Evolutionary conservation across 441 rosid genomes (phyloP), one percentile per base, ranked within the genome.

Genomic region (Viola pubescens): DNA sequence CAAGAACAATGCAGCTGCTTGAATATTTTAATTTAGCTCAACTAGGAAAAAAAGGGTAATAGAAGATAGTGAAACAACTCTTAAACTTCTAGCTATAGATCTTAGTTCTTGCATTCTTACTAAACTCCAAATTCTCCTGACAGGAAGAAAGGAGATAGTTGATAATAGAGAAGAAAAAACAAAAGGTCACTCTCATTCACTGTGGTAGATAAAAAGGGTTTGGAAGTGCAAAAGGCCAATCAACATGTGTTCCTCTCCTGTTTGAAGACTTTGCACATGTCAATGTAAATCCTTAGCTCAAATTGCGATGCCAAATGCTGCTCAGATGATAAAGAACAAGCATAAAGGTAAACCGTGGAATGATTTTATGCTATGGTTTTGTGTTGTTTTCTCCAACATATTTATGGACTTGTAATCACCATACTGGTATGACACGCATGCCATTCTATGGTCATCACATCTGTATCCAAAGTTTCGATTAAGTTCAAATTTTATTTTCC

Each of bases 321-420:
- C 37, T n/a, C 8, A 19, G 11, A 48, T 48, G 26, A 13, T 38
- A 8, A 47, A 4, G 7, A 14, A 7, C 9, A 3, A 39, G 11
- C 34, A n/a, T 37, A 37, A 3, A 48, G 37, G 64, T 26, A n/a
- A 5, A 11, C 41, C n/a, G 43, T 42, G 9, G 41, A 56, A 7
- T 14, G 59, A 41, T 56, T 9, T 1, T 38, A 5, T 59, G 58
- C 59, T 34, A 3, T 53, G 43, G 37, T 9, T 54, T 52, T 8
- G 13, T 37, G 7, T 3, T 3, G 10, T 14, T n/a, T 11, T 45
- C 13, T 57, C 52, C 10, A 42, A 42, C 19, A 5, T 38, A 41
- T 62, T 7, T 19, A 10, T 62, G n/a, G 39, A 14, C 10, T 39
- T 59, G 9, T 48, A 13, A 58, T 59, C 12, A 59, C 12, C 40